Evolutionary conservation across 2,329 filamentous ascomycete genomes (phyloP), one percentile per base, ranked within the genome.

Genomic region (Apiospora hydei): DNA sequence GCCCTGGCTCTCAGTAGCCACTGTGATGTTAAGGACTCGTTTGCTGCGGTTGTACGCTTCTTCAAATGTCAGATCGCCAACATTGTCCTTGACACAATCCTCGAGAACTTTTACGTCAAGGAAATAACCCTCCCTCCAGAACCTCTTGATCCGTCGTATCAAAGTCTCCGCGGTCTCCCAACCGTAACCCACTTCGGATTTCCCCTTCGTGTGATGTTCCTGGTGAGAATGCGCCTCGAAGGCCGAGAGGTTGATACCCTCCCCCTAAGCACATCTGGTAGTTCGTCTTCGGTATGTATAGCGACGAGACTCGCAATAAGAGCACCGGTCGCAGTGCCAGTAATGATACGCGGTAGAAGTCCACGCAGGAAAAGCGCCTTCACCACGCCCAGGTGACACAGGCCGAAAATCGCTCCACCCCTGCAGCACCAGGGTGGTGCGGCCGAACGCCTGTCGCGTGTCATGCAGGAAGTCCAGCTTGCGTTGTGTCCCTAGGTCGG

Each of bases 341-440:
- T 94, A 76, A 98, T 95, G 77, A 98, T 97, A 61, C 94, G 90
- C 4, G 96, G 96, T 66, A 98, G 85, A 21, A 98, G 84, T 0
- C 94, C 94, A 41, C 93, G 89, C 47, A 95, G 83, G 82, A 95
- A 94, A 53, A 98, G 84, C 1, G 95, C 95, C 80, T 96, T 97
- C 51, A 97, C 93, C 7, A 98, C 94, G 8, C 95, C 95, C 5
- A 98, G 82, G 81, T 98, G 96, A 77, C 94, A 98, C 13, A 98
- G 84, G 1, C 95, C 95, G 78, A 98, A 98, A 72, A 97, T 96
- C 57, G 94, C 93, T 18, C 96, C 95, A 67, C 95, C 95, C 95
- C 80, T 98, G 95, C 1, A 98, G 83, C 5, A 98, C 92, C 34
- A 98, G 86, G 0, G 93, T 95, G 71, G 92, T 96, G 75, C 95